Percentiles rank a stretch among this genome's conserved stretches.
These are phyloP conservation scores for Tieghemiomyces parasiticus DNA, from an alignment of 192 early-diverging fungal species.

Conservation along the genomic window DNA sequence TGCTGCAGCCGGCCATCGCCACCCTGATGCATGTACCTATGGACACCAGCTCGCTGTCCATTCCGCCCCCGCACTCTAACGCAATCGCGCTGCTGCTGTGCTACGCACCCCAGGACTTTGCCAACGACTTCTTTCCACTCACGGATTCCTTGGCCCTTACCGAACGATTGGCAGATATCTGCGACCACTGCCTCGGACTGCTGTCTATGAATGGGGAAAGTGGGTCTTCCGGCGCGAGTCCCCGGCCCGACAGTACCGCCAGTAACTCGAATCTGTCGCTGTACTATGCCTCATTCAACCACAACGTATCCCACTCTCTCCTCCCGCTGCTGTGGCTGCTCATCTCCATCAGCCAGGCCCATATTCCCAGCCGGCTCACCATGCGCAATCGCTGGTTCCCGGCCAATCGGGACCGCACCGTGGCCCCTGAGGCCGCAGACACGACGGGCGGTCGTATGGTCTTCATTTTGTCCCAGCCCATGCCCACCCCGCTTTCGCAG, in stretches of 20 bases:
- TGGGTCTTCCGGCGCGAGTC: background rate
- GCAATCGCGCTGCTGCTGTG: constrained; percentile 6
- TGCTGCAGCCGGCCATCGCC: background rate
- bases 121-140: background rate
- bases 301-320: constrained; percentile 2
- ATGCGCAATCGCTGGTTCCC: constrained; percentile 11
- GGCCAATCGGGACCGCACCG: background rate
- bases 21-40: background rate
- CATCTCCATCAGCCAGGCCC: constrained; percentile 8
- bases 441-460: constrained; percentile 8
- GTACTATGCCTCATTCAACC: constrained; percentile 1
- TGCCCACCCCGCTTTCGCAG: constrained; percentile 6
- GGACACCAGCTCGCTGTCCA: background rate
- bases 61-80: constrained; percentile 8
- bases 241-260: background rate
- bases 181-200: background rate
- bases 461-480: constrained; percentile 9
- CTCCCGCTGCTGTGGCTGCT: constrained; percentile 7
- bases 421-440: constrained; percentile 1
- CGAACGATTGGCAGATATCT: background rate
- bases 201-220: background rate
- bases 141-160: constrained; percentile 1
- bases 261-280: background rate
- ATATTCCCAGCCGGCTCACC: constrained; percentile 1
- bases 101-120: background rate